These are phyloP conservation scores for Monilinia aucupariae DNA, from an alignment of 2,329 filamentous ascomycete species.

Conservation along the genomic window DNA sequence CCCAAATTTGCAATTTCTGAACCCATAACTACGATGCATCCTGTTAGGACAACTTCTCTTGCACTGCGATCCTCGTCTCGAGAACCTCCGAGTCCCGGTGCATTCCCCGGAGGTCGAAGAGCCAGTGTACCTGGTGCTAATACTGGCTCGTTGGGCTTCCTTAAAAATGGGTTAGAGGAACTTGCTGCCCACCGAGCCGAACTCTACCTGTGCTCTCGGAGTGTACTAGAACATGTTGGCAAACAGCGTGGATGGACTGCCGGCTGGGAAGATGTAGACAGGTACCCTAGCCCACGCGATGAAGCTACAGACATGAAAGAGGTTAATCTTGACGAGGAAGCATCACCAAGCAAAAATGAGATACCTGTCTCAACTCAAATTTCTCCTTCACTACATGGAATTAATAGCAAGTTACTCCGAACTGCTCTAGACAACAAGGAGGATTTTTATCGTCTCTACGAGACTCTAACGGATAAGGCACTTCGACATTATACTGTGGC, in stretches of 20 bases:
- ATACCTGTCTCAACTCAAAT: neutral
- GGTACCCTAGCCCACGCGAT: conserved; percentile 38
- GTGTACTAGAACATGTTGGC: conserved; percentile 70
- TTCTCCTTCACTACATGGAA: conserved; percentile 38
- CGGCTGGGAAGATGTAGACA: conserved; percentile 62
- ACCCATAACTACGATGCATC: conserved; percentile 66
- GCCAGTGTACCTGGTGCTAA: conserved; percentile 37
- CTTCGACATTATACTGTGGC: conserved; percentile 78
- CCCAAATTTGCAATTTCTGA: conserved; percentile 59
- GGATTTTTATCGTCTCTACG: conserved; percentile 62
- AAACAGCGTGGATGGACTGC: conserved; percentile 68
- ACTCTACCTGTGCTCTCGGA: conserved; percentile 72
- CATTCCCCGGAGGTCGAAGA: conserved; percentile 47
- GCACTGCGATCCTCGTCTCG: conserved; percentile 39
- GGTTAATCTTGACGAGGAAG: conserved; percentile 44
- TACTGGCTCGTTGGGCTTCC: conserved; percentile 44
- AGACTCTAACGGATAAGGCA: conserved; percentile 77
- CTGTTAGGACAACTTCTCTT: conserved; percentile 58
- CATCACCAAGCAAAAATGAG: neutral
- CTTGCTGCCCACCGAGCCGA: conserved; percentile 79
- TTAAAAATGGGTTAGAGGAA: conserved; percentile 67
- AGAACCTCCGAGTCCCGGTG: conserved; percentile 47
- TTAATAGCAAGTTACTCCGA: conserved; percentile 52
- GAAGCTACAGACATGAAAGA: conserved; percentile 47
- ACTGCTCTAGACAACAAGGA: conserved; percentile 56